phyloP scores from a whole-genome alignment of 208 protist species.

The Wallacemonas sp. region DNA sequence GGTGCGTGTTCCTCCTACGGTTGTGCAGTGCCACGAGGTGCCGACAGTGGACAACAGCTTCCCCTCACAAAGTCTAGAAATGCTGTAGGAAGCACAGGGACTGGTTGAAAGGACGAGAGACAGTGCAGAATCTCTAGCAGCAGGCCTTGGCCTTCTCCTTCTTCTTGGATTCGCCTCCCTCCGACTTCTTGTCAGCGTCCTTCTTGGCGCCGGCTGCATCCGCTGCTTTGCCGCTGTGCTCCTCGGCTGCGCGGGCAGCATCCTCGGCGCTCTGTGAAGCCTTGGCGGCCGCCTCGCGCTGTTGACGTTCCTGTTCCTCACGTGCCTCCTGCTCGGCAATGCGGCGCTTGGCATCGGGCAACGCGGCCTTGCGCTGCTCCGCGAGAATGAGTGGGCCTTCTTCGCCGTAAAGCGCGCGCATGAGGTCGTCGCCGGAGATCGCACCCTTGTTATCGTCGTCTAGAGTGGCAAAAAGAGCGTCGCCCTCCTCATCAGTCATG shows the following conservation, averaged over 20 bases:
- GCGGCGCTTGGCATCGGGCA: slow-evolving; percentile 17
- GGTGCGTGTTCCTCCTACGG: too few relatives aligned
- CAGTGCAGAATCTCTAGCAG: slow-evolving; percentile 4
- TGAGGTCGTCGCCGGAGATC: slow-evolving; percentile 64
- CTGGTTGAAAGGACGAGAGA: neutral
- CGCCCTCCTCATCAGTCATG: slow-evolving; percentile 70
- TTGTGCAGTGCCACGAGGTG: too few relatives aligned
- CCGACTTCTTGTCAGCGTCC: slow-evolving; percentile 42
- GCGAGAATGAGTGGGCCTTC: slow-evolving; percentile 44
- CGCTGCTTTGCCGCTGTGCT: neutral
- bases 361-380: slow-evolving; percentile 45
- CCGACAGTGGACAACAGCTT: too few relatives aligned
- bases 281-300: slow-evolving; percentile 16
- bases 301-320: slow-evolving; percentile 10
- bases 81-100: neutral
- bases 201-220: neutral
- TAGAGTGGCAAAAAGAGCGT: slow-evolving; percentile 76
- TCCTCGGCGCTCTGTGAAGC: slow-evolving; percentile 15
- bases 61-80: too few relatives aligned
- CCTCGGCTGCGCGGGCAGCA: neutral
- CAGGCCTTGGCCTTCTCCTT: slow-evolving; percentile 18
- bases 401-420: slow-evolving; percentile 75
- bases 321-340: slow-evolving; percentile 25
- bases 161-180: slow-evolving; percentile 38
- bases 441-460: slow-evolving; percentile 69